These are phyloP conservation scores for Tylopilus felleus DNA, from an alignment of 768 basidiomycete genomes.

Conservation along the genomic window DNA sequence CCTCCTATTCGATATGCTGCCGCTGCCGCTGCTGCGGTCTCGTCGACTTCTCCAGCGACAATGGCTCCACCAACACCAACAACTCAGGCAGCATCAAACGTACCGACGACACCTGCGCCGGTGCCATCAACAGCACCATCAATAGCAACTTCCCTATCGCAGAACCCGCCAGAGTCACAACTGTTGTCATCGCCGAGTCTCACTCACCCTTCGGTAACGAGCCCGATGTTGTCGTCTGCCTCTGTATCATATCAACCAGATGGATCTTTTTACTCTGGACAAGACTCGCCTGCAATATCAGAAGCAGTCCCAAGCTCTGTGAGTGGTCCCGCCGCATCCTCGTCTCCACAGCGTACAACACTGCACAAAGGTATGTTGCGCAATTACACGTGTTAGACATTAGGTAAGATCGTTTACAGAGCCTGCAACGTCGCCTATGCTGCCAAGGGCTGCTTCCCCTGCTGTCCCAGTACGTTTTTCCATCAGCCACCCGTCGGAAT, in stretches of 20 bases:
- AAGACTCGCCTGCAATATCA: constrained; percentile 71
- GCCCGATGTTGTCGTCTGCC: constrained; percentile 77
- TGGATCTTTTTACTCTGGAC: constrained; percentile 67
- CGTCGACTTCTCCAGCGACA: constrained; percentile 21
- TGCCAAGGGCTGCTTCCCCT: constrained; percentile 41
- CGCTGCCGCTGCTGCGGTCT: constrained; percentile 64
- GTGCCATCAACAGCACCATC: constrained; percentile 40
- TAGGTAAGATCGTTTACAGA: constrained; percentile 35
- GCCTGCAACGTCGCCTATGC: constrained; percentile 42
- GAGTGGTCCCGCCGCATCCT: constrained; percentile 49
- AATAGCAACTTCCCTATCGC: constrained; percentile 35
- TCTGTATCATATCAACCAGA: constrained; percentile 58
- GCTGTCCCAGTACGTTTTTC: constrained; percentile 38
- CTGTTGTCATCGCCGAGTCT: constrained; percentile 71
- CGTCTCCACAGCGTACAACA: constrained; percentile 54
- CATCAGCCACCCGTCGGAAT: constrained; percentile 7
- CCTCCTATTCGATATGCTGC: constrained; percentile 89
- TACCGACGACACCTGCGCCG: constrained; percentile 30
- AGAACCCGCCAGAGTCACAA: constrained; percentile 34
- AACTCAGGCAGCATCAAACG: constrained; percentile 37
- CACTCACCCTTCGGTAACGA: constrained; percentile 81
- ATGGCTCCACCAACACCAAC: constrained; percentile 29
- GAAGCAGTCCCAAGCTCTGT: constrained; percentile 51
- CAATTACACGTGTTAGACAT: constrained; percentile 16
- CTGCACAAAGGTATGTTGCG: constrained; percentile 46